A percentile compares a stretch with the other conserved stretches of the same genome.
Conservation (phyloP, 108 stramenopile species). For the Bacterosira constricta region DNA sequence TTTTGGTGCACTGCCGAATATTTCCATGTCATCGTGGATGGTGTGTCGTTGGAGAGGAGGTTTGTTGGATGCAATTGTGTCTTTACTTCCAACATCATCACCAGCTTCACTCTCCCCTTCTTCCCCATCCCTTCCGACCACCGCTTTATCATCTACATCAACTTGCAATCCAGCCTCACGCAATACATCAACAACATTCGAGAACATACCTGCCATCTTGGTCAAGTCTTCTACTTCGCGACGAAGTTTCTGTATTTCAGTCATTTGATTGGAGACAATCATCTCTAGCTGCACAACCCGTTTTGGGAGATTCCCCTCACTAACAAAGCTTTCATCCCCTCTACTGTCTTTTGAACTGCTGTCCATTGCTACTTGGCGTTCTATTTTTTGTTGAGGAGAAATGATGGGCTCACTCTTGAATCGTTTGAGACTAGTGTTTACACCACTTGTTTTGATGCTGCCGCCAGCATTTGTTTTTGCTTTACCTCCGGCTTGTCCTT, state of each 20-base stretch:
- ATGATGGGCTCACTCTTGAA: constrained; percentile 20
- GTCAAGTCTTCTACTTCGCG: constrained; percentile 61
- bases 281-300: constrained; percentile 75
- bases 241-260: constrained; percentile 72
- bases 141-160: constrained; percentile 39
- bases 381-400: not conserved
- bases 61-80: constrained; percentile 9
- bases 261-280: constrained; percentile 68
- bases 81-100: constrained; percentile 8
- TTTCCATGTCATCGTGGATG: constrained; percentile 71
- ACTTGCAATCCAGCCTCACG: constrained; percentile 68
- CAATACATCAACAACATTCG: constrained; percentile 62
- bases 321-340: not conserved
- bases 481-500: not conserved
- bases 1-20: constrained; percentile 86
- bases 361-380: constrained; percentile 1
- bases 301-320: constrained; percentile 38
- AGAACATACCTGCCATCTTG: constrained; percentile 59
- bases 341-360: not conserved
- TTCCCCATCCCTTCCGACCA: not conserved
- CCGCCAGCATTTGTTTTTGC: constrained; percentile 5
- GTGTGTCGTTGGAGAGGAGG: constrained; percentile 42
- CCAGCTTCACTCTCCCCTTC: constrained; percentile 2
- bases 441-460: constrained; percentile 23
- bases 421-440: constrained; percentile 44